Evolutionary conservation across 768 basidiomycete species (phyloP).

Genomic region (Ramaria sp.): DNA sequence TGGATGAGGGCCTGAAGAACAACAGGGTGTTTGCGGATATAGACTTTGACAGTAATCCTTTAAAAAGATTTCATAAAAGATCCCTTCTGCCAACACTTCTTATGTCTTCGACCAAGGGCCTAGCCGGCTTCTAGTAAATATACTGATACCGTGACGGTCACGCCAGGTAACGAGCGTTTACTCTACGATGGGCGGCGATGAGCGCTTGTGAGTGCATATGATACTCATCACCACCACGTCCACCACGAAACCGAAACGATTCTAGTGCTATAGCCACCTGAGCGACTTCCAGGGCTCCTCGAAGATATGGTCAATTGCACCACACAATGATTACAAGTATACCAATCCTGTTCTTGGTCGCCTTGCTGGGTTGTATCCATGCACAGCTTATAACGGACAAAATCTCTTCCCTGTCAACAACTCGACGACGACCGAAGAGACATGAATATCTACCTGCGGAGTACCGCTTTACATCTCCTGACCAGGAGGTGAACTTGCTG

Average conservation of each 20-base stretch:
- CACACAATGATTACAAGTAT: not conserved
- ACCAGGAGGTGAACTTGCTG: not conserved
- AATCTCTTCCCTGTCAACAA: constrained; percentile 2
- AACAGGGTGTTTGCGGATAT: too few species aligned
- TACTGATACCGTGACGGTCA: too few species aligned
- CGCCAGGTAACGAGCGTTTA: too few species aligned
- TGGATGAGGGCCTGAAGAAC: too few species aligned
- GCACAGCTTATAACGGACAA: not conserved
- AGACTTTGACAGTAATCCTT: too few species aligned
- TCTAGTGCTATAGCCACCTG: not conserved
- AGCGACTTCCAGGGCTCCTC: not conserved
- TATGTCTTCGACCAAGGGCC: too few species aligned
- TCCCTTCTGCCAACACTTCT: too few species aligned
- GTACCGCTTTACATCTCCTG: constrained; percentile 3
- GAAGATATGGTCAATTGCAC: not conserved
- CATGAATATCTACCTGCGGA: not conserved
- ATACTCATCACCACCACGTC: not conserved
- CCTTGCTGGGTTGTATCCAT: not conserved
- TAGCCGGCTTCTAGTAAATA: too few species aligned
- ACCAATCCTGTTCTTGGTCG: not conserved
- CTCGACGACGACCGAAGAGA: not conserved
- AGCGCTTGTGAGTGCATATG: too few species aligned
- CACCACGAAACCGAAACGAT: not conserved
- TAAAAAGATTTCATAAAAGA: too few species aligned
- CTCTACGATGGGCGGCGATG: too few species aligned